Base-by-base conservation (phyloP, 345 rosid species). In the Arabis hirsuta region DNA sequence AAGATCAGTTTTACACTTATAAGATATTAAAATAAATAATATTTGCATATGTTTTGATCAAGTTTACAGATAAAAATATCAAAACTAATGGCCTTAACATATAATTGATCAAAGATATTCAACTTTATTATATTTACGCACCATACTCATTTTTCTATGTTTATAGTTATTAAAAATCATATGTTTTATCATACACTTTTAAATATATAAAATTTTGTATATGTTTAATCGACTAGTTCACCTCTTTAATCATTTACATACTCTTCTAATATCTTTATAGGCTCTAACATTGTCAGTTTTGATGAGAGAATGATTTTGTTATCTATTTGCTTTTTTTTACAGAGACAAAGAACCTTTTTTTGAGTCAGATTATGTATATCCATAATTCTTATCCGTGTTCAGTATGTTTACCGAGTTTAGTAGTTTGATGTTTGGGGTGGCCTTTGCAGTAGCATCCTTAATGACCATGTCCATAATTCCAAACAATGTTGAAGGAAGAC, bases 221-320 rank as follows among this genome's bases (percentile, higher is more conserved):
- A 22, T 22, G 24, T 22, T 22, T 22, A 22, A 22, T 22, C 24
- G 24, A 22, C 0, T 22, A 22, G 24, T 22, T 1, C 24, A 22
- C 24, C 24, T 22, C 1, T 22, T 22, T 22, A 22, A 22, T 22
- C 2, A 22, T 22, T 22, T 22, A 22, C 24, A 70, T 88, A 90
- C 78, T 87, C 96, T 73, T 94, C 97, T 73, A 80, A 90, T 91
- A 94, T 89, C 71, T 97, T 84, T 62, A 84, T 81, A 11, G 97
- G 97, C 54, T 97, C 98, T 83, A 90, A 95, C 34, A 94, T 84
- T 52, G 90, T 62, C 62, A 94, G 73, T 72, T 78, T 84, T 71
- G 91, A 66, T n/a, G 90, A 79, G 56, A 94, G 12, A 22, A 78
- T 66, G 73, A 88, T 14, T 76, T 83, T 91, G 84, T 83, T 86